phyloP scores from a whole-genome alignment of 257 asterid genomes.

The Penstemon davidsonii region DNA sequence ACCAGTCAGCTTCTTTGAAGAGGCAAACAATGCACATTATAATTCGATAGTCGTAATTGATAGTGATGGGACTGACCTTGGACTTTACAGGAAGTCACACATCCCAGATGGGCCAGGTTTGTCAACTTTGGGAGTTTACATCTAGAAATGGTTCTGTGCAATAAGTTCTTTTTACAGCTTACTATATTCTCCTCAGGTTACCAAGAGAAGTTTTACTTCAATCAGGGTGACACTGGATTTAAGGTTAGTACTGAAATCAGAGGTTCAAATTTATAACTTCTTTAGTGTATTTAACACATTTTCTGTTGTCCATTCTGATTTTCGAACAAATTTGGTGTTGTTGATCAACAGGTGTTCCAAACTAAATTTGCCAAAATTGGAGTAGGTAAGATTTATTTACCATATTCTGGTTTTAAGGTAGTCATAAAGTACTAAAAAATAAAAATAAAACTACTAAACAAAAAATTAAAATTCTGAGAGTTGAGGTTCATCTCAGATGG shows the following conservation, averaged over 20 bases:
- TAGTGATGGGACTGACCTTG: conserved; percentile 95
- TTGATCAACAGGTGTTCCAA: conserved; percentile 67
- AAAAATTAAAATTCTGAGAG: background rate
- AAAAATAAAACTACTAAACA: conserved; percentile 2
- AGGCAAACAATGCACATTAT: conserved; percentile 96
- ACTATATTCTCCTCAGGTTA: conserved; percentile 57
- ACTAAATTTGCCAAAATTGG: conserved; percentile 92
- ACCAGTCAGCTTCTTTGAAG: conserved; percentile 98
- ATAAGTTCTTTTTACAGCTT: conserved; percentile 1
- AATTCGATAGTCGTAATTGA: conserved; percentile 87
- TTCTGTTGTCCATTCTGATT: conserved; percentile 11
- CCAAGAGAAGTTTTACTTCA: conserved; percentile 97
- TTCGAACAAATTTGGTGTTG: conserved; percentile 21
- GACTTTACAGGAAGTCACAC: conserved; percentile 95
- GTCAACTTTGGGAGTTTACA: conserved; percentile 27
- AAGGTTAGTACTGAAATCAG: conserved; percentile 52
- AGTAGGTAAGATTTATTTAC: conserved; percentile 62
- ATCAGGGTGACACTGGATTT: conserved; percentile 97
- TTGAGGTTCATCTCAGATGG: background rate
- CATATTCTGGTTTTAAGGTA: background rate
- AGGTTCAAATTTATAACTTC: conserved; percentile 4
- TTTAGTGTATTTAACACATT: conserved; percentile 14
- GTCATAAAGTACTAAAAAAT: conserved; percentile 1
- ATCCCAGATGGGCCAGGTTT: conserved; percentile 98
- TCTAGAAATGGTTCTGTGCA: conserved; percentile 17